phyloP scores from a whole-genome alignment of 2,329 filamentous ascomycete genomes.

The Bisporella sp. region DNA sequence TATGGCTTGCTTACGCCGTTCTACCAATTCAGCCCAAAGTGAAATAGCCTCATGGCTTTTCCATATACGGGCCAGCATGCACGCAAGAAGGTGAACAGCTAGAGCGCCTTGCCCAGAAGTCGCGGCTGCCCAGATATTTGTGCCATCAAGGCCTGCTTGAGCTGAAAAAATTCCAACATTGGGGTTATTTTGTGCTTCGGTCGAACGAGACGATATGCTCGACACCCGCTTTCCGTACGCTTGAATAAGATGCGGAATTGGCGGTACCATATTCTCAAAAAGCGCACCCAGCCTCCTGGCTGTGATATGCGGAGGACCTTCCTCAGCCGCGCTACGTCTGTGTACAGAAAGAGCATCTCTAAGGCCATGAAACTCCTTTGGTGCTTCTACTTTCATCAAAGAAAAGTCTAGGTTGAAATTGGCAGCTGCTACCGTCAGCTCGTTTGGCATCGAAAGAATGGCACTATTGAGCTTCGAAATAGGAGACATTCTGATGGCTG shows the following conservation, averaged over 20 bases:
- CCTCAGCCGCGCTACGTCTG: slow-evolving; percentile 30
- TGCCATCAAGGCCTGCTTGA: slow-evolving; percentile 18
- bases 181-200: slow-evolving; percentile 2
- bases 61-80: slow-evolving; percentile 29
- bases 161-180: slow-evolving; percentile 5
- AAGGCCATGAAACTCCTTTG: slow-evolving; percentile 29
- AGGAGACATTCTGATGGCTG: not conserved
- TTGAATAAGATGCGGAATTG: slow-evolving; percentile 10
- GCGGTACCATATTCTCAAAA: slow-evolving; percentile 29
- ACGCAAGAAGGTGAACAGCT: slow-evolving; percentile 24
- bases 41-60: slow-evolving; percentile 21
- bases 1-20: slow-evolving; percentile 2
- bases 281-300: slow-evolving; percentile 33
- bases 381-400: slow-evolving; percentile 33
- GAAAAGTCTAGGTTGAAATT: slow-evolving; percentile 35
- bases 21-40: slow-evolving; percentile 29
- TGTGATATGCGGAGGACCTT: slow-evolving; percentile 28
- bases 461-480: not conserved
- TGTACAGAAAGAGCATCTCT: slow-evolving; percentile 24
- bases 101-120: slow-evolving; percentile 21
- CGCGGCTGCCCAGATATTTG: slow-evolving; percentile 24
- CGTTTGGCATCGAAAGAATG: not conserved
- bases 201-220: not conserved
- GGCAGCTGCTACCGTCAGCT: slow-evolving; percentile 2
- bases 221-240: slow-evolving; percentile 9